Evolutionary conservation across 805 yeast genomes (phyloP).

Genomic region (Metschnikowia borealis): DNA sequence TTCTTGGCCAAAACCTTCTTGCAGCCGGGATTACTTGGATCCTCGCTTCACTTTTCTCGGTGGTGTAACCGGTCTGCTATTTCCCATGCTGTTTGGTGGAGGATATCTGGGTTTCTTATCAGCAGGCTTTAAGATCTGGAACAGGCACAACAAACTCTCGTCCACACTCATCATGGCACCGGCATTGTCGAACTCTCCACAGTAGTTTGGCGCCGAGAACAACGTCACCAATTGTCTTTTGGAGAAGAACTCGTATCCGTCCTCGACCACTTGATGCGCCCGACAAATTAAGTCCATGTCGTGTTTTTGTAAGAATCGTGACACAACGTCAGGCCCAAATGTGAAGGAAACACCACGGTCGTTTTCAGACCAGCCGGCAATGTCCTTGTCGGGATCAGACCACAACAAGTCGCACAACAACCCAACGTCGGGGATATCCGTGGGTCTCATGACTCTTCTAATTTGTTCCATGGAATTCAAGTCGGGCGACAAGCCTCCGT

Average conservation of each 20-base stretch:
- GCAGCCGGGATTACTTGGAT: conserved; percentile 30
- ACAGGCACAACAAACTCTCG: conserved; percentile 91
- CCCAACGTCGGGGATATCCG: conserved; percentile 98
- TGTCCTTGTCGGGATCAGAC: conserved; percentile 98
- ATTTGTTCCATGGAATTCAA: conserved; percentile 97
- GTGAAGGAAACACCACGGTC: conserved; percentile 99
- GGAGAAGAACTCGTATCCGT: conserved; percentile 95
- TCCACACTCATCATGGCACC: conserved; percentile 99
- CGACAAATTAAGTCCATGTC: conserved; percentile 98
- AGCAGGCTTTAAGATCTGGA: conserved; percentile 96
- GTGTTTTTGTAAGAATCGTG: conserved; percentile 92
- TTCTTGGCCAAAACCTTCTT: neutral
- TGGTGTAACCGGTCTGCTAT: conserved; percentile 52
- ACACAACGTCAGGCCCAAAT: conserved; percentile 99
- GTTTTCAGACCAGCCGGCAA: conserved; percentile 98
- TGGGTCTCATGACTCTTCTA: conserved; percentile 98
- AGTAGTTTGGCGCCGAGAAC: conserved; percentile 95
- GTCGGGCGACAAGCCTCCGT: conserved; percentile 97
- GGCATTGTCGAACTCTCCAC: conserved; percentile 98
- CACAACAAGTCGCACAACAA: conserved; percentile 92
- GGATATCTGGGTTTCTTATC: conserved; percentile 81
- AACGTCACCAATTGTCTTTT: conserved; percentile 94
- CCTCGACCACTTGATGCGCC: conserved; percentile 99
- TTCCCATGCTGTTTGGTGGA: conserved; percentile 39
- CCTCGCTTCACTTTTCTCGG: conserved; percentile 56